phyloP scores from a whole-genome alignment of 1,284 basidiomycete species.

The Ganoderma meredithae region DNA sequence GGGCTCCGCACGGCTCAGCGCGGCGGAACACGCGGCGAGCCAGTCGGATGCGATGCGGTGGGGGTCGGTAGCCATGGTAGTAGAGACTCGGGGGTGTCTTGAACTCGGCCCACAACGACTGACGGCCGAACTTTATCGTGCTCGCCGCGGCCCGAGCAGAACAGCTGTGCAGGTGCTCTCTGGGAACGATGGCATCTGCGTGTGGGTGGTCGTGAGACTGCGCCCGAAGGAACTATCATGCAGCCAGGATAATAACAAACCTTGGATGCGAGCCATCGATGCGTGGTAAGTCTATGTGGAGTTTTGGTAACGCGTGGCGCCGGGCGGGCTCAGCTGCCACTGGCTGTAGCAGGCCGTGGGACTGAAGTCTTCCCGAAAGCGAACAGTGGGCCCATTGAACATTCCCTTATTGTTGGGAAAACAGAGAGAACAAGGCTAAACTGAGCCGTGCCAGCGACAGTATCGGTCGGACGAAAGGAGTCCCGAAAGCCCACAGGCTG shows the following conservation, averaged over 20 bases:
- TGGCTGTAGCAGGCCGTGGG: background rate
- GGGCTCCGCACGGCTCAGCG: constrained; percentile 45
- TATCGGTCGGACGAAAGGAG: background rate
- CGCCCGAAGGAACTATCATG: constrained; percentile 1
- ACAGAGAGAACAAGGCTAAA: background rate
- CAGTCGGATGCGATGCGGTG: constrained; percentile 48
- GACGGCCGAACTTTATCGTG: constrained; percentile 4
- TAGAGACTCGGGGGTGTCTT: background rate
- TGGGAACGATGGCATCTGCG: constrained; percentile 13
- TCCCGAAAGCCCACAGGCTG: background rate
- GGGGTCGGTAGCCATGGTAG: constrained; percentile 11
- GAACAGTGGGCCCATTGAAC: background rate
- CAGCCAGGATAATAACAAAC: background rate
- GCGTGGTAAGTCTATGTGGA: background rate
- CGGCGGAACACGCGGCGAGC: constrained; percentile 50
- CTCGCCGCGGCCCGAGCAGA: background rate
- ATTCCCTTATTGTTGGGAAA: background rate
- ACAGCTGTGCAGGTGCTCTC: background rate
- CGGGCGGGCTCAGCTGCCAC: constrained; percentile 1
- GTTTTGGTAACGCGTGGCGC: background rate
- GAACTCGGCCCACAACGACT: background rate
- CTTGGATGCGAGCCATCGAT: background rate
- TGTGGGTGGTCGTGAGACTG: constrained; percentile 5
- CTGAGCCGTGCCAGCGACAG: background rate
- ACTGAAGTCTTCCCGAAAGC: background rate